Evolutionary conservation across 768 basidiomycete genomes (phyloP).

Genomic region (Cyclocybe cylindracea): DNA sequence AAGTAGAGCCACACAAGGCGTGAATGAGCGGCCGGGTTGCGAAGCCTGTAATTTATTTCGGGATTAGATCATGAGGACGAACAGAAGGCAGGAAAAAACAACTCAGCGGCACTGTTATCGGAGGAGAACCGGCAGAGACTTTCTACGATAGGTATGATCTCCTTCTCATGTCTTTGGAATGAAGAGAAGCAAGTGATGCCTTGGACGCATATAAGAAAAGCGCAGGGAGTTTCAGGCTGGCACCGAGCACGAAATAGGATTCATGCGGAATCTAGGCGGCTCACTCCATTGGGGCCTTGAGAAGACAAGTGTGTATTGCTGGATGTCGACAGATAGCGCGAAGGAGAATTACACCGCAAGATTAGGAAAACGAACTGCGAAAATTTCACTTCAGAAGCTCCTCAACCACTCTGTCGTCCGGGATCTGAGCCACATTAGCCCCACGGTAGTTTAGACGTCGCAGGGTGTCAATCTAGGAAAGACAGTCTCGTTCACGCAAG

Average conservation of each 20-base stretch:
- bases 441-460: slow-evolving; percentile 87
- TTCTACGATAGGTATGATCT: too few species aligned
- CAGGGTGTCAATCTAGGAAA: slow-evolving; percentile 78
- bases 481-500: slow-evolving; percentile 2
- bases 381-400: slow-evolving; percentile 66
- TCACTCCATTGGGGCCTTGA: too few species aligned
- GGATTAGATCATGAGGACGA: background rate
- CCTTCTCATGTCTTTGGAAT: too few species aligned
- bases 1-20: too few species aligned
- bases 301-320: background rate
- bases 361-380: slow-evolving; percentile 10
- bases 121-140: too few species aligned
- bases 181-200: too few species aligned
- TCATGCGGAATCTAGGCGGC: too few species aligned
- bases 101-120: slow-evolving; percentile 2
- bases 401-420: slow-evolving; percentile 84
- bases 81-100: slow-evolving; percentile 1
- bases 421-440: slow-evolving; percentile 74
- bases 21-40: background rate
- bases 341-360: slow-evolving; percentile 5
- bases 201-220: too few species aligned
- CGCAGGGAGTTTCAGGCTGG: too few species aligned
- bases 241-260: too few species aligned
- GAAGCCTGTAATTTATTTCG: slow-evolving; percentile 1
- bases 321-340: background rate